Percentiles rank a stretch among this genome's conserved stretches.
Conservation (phyloP, 805 yeast genomes). For the Spathaspora arborariae region DNA sequence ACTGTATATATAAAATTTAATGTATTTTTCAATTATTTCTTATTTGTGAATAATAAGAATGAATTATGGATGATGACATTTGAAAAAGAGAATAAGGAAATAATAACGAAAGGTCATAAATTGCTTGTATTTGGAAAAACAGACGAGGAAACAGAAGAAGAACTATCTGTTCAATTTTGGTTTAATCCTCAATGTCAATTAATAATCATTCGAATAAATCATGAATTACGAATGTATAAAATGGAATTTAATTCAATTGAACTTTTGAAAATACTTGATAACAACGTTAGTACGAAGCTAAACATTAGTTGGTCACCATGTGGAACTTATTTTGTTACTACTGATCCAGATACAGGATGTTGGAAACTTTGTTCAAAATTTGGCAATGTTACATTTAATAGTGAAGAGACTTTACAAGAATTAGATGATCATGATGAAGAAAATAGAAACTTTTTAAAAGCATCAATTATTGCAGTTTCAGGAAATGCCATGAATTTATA, state of each 20-base stretch:
- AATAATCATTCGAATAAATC: constrained; percentile 13
- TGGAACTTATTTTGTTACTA: constrained; percentile 28
- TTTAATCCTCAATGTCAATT: constrained; percentile 24
- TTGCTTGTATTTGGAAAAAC: constrained; percentile 4
- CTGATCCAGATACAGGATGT: constrained; percentile 15
- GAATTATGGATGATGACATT: constrained; percentile 25
- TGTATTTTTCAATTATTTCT: constrained; percentile 21
- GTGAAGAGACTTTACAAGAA: constrained; percentile 21
- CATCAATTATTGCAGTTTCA: constrained; percentile 20
- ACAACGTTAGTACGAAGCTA: constrained; percentile 1
- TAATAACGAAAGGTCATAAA: constrained; percentile 14
- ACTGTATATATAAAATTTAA: constrained; percentile 23
- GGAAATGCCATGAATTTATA: constrained; percentile 19
- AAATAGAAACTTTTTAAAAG: constrained; percentile 20
- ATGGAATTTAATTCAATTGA: constrained; percentile 7
- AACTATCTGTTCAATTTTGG: constrained; percentile 1
- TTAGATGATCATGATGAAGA: constrained; percentile 12
- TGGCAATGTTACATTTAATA: constrained; percentile 28
- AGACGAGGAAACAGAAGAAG: not conserved
- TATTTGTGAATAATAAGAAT: constrained; percentile 22
- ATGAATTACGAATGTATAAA: constrained; percentile 8
- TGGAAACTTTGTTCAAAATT: constrained; percentile 35
- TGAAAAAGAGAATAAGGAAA: constrained; percentile 5
- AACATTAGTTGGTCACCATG: constrained; percentile 30
- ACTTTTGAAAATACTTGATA: constrained; percentile 11